Percentiles rank a stretch among this genome's conserved stretches.
phyloP scores from a whole-genome alignment of 2,329 filamentous ascomycete genomes.

The Simplicillium aogashimaense region DNA sequence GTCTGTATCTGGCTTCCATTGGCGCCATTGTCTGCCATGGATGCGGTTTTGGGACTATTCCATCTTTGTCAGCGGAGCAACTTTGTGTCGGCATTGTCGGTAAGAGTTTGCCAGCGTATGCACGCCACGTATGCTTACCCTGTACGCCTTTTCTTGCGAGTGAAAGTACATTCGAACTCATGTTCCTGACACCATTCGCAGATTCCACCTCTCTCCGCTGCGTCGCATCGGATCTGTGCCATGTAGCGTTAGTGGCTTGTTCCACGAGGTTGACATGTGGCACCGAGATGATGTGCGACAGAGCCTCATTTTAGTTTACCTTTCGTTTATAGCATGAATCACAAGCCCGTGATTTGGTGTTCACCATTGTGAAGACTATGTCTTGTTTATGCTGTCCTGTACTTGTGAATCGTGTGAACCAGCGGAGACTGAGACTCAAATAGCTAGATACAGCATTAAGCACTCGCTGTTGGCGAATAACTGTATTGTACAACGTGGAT shows the following conservation, averaged over 20 bases:
- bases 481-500: too few relatives aligned
- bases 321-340: slow-evolving; percentile 39
- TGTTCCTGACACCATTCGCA: slow-evolving; percentile 43
- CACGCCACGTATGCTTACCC: not conserved
- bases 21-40: too few relatives aligned
- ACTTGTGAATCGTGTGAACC: too few relatives aligned
- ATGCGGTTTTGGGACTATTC: too few relatives aligned
- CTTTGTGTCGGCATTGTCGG: not conserved
- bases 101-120: not conserved
- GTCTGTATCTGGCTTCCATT: too few relatives aligned
- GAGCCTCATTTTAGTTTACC: slow-evolving; percentile 17
- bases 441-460: too few relatives aligned
- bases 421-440: too few relatives aligned
- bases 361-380: slow-evolving; percentile 1
- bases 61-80: too few relatives aligned
- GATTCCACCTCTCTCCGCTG: slow-evolving; percentile 19
- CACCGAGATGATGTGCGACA: not conserved
- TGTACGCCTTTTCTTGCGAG: not conserved
- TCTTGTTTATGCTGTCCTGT: too few relatives aligned
- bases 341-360: slow-evolving; percentile 23
- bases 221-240: slow-evolving; percentile 39
- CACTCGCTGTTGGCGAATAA: too few relatives aligned
- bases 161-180: slow-evolving; percentile 34
- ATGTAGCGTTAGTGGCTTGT: slow-evolving; percentile 4
- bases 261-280: not conserved